phyloP scores from a whole-genome alignment of 139 green algal genomes.

The Nannochloris sp. region DNA sequence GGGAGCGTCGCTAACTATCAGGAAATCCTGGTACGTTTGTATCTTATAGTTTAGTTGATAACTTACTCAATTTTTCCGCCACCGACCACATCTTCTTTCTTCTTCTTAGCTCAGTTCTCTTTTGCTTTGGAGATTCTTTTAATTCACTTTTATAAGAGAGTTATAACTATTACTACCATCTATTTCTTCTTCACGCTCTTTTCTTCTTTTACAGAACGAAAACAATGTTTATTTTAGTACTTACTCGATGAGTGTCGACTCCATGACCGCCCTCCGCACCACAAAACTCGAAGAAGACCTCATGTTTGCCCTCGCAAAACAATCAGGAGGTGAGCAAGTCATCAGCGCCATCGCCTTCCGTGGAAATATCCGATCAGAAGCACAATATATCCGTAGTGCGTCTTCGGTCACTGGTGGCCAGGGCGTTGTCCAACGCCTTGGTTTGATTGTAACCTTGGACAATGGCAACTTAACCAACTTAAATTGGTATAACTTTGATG shows the following conservation, averaged over 20 bases:
- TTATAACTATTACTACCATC: not conserved
- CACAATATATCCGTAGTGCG: conserved; percentile 27
- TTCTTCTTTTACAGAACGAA: conserved; percentile 11
- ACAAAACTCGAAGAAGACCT: conserved; percentile 21
- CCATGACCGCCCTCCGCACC: conserved; percentile 16
- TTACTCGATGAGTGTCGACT: conserved; percentile 32
- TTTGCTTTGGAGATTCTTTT: no score
- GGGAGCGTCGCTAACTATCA: not conserved
- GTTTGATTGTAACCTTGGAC: conserved; percentile 21
- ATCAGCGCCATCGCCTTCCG: conserved; percentile 37
- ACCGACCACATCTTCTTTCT: no score
- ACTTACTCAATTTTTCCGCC: no score
- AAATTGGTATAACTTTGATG: conserved; percentile 36
- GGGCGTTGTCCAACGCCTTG: conserved; percentile 28
- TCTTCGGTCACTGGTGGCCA: conserved; percentile 6
- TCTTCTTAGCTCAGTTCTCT: no score
- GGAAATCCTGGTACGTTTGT: conserved; percentile 9
- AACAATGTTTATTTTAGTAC: conserved; percentile 28
- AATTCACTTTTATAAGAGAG: not conserved
- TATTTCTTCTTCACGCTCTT: not conserved
- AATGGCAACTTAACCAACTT: conserved; percentile 13
- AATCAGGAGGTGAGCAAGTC: not conserved
- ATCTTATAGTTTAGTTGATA: no score
- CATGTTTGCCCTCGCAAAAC: conserved; percentile 5
- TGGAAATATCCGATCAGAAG: conserved; percentile 19